Percentiles rank a stretch among this genome's conserved stretches.
phyloP scores from a whole-genome alignment of 2,329 filamentous ascomycete species.

The Leptographium lundbergii region DNA sequence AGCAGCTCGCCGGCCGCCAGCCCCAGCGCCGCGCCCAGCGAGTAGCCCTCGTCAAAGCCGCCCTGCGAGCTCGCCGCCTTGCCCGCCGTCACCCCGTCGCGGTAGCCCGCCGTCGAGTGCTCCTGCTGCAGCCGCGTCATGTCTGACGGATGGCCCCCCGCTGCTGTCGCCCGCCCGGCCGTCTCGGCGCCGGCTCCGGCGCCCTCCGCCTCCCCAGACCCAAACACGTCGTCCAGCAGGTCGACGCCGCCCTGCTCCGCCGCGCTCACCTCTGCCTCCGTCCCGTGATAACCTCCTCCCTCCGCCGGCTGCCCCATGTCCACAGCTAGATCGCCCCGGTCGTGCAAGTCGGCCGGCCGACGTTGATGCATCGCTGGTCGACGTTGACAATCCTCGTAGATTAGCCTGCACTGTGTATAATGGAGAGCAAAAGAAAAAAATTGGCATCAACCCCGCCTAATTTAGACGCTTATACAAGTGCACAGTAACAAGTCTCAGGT shows the following conservation, averaged over 20 bases:
- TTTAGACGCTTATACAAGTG: too few relatives aligned
- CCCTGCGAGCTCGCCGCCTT: conserved; percentile 68
- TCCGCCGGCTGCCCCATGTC: not conserved
- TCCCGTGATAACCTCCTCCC: not conserved
- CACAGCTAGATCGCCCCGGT: conserved; percentile 6
- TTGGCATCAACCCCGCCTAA: not conserved
- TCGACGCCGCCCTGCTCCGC: not conserved
- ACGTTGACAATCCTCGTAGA: too few relatives aligned
- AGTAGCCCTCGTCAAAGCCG: conserved; percentile 86
- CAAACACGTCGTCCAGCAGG: conserved; percentile 14
- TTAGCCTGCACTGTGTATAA: too few relatives aligned
- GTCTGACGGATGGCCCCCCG: conserved; percentile 40
- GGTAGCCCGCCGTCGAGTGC: conserved; percentile 78
- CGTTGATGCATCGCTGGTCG: conserved; percentile 11
- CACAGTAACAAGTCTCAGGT: too few relatives aligned
- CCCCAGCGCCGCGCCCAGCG: conserved; percentile 71
- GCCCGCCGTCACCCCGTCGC: conserved; percentile 67
- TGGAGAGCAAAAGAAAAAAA: too few relatives aligned
- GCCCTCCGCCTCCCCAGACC: not conserved
- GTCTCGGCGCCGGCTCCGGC: not conserved
- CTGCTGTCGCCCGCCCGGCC: not conserved
- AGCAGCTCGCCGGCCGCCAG: conserved; percentile 60
- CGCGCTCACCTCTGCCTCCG: not conserved
- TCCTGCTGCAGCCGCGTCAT: conserved; percentile 61
- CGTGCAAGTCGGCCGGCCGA: conserved; percentile 5